A percentile compares a stretch with the other conserved stretches of the same genome.
These are phyloP conservation scores for Starmerella powellii DNA, from an alignment of 805 yeast genomes.

Conservation along the genomic window DNA sequence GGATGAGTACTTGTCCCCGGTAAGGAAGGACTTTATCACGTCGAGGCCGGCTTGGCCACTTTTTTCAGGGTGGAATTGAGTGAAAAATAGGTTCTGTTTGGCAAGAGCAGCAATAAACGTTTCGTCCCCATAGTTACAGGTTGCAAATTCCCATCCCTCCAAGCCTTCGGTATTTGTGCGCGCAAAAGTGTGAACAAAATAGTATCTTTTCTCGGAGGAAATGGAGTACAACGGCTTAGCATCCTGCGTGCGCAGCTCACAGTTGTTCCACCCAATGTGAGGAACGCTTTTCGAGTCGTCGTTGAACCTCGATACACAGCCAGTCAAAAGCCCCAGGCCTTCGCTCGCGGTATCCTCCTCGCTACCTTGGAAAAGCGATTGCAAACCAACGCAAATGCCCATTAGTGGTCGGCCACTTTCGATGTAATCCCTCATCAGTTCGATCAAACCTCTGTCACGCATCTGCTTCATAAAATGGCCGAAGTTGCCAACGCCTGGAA, in stretches of 20 bases:
- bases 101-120: conserved; percentile 70
- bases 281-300: conserved; percentile 70
- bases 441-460: conserved; percentile 46
- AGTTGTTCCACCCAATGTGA: conserved; percentile 88
- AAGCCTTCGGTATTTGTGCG: conserved; percentile 16
- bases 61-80: conserved; percentile 99
- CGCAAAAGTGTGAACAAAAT: conserved; percentile 82
- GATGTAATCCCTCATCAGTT: conserved; percentile 56
- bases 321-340: conserved; percentile 51
- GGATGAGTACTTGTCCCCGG: conserved; percentile 31
- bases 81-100: conserved; percentile 74
- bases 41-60: conserved; percentile 83
- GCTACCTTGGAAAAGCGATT: conserved; percentile 63
- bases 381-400: conserved; percentile 98
- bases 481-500: conserved; percentile 96
- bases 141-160: conserved; percentile 57
- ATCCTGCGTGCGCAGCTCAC: conserved; percentile 17
- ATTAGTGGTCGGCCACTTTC: conserved; percentile 71
- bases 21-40: conserved; percentile 61
- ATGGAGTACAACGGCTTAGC: conserved; percentile 43
- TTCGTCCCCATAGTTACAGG: conserved; percentile 65
- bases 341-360: conserved; percentile 53
- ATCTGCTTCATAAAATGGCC: conserved; percentile 82
- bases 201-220: conserved; percentile 58
- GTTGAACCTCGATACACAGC: conserved; percentile 50